Evolutionary conservation across 176 grass and related monocot genomes (phyloP).

Genomic region (Oryza officinalis): DNA sequence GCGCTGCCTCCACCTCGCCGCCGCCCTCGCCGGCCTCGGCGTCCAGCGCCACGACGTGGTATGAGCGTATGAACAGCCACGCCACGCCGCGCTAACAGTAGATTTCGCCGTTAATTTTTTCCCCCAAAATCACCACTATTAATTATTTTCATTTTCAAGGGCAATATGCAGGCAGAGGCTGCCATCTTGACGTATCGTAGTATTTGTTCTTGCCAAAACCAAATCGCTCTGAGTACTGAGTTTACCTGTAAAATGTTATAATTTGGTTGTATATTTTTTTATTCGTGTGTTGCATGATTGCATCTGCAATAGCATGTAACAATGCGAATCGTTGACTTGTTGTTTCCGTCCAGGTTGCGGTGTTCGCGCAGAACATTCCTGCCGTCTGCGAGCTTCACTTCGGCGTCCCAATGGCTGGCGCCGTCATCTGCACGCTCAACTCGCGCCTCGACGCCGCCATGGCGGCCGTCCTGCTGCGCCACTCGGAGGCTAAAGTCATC

Average conservation of each 20-base stretch:
- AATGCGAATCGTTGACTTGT: no score
- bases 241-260: no score
- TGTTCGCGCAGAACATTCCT: slow-evolving; percentile 75
- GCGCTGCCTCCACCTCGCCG: slow-evolving; percentile 77
- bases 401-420: slow-evolving; percentile 73
- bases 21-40: slow-evolving; percentile 59
- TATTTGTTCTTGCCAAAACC: no score
- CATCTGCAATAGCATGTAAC: no score
- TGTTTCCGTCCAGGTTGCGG: slow-evolving; percentile 45
- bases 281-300: no score
- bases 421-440: slow-evolving; percentile 77
- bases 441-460: slow-evolving; percentile 71
- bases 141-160: no score
- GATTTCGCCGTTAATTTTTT: no score
- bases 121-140: neutral
- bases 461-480: slow-evolving; percentile 59
- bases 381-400: slow-evolving; percentile 84
- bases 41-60: slow-evolving; percentile 69
- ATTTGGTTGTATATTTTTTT: no score
- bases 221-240: no score
- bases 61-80: neutral
- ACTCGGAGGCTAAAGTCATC: slow-evolving; percentile 73
- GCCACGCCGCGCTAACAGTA: no score
- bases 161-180: no score
- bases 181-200: no score